Evolutionary conservation across 192 early-diverging fungal genomes (phyloP), one percentile per base, ranked within the genome.

Genomic region (Gonapodya sp.): DNA sequence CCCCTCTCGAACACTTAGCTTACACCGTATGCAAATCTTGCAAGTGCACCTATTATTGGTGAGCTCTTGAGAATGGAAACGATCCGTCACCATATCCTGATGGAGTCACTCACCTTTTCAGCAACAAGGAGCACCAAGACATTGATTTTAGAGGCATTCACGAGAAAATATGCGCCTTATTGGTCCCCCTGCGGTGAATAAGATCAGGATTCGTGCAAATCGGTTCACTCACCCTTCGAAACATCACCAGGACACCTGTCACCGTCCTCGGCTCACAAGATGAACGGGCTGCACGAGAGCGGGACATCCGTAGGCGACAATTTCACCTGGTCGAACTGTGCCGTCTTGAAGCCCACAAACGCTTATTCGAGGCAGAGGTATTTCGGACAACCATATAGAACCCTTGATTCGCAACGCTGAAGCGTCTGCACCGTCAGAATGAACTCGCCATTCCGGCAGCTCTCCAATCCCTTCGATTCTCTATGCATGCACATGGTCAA

Each of bases 361-460:
- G 85, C 36, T 83, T 91, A 0, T 91, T 90, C 84, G 89, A 91
- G 81, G 85, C 84, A n/a, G 82, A 88, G 37, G 87, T 87, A 37
- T 46, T 36, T 30, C 73, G 36, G 31, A 31, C 24, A 8, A 64
- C 46, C 46, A 64, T n/a, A n/a, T n/a, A n/a, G n/a, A n/a, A n/a
- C n/a, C n/a, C 46, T 24, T 8, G 8, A 16, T 64, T 24, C 24
- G 46, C 46, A 24, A 64, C 46, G 24, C 8, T 64, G 46, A 64
- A 64, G 8, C 46, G 8, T 64, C 46, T n/a, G 46, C 8, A 64
- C 46, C 46, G 46, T 33, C 37, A 90, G 82, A 90, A 86, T 80
- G 85, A 89, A 34, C 83, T 91, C 14, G 89, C 89, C 0, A 91
- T 91, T 73, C 89, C 89, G 0, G 89, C 89, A 8, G 89, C 89